These are phyloP conservation scores for Rhododendron griersonianum DNA, from an alignment of 148 eudicot genomes.

Conservation along the genomic window DNA sequence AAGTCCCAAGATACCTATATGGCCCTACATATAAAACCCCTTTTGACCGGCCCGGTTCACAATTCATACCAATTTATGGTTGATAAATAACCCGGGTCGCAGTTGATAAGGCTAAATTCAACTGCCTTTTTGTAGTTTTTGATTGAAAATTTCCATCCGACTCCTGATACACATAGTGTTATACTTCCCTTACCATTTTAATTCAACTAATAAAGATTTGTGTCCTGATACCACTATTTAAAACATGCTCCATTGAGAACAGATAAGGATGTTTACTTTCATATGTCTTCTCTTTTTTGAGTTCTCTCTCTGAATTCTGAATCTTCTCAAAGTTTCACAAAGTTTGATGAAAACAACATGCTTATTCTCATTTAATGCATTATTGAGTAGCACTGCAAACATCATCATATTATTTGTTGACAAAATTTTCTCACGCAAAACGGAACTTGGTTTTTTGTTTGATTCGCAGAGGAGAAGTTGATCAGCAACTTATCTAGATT, in stretches of 20 bases:
- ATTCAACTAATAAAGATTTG: background rate
- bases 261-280: background rate
- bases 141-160: background rate
- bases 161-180: background rate
- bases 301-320: background rate
- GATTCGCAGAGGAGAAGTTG: slow-evolving; percentile 41
- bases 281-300: background rate
- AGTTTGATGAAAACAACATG: background rate
- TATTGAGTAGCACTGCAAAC: background rate
- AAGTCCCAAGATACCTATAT: too few species aligned
- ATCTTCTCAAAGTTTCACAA: background rate
- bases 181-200: background rate
- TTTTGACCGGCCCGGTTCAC: background rate
- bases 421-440: background rate
- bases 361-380: background rate
- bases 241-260: background rate
- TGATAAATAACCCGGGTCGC: background rate
- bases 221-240: background rate
- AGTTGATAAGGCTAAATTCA: background rate
- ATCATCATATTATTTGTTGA: background rate
- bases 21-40: background rate
- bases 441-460: background rate
- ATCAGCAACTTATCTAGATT: slow-evolving; percentile 53
- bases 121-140: background rate
- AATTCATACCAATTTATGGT: background rate